phyloP scores from a whole-genome alignment of 176 grass and related monocot genomes.

The Lolium perenne region DNA sequence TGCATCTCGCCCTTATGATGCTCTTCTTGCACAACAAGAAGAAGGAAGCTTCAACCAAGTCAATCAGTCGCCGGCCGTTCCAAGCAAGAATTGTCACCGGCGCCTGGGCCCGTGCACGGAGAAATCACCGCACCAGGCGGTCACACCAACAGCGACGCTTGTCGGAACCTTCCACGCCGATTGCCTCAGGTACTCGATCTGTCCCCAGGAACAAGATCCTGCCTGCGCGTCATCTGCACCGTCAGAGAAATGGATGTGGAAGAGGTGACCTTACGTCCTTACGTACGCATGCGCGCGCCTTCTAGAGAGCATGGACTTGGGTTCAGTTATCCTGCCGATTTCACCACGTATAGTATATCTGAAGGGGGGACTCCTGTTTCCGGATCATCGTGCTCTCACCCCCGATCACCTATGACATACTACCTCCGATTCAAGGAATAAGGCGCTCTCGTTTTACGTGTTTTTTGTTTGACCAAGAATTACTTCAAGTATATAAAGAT shows the following conservation, averaged over 20 bases:
- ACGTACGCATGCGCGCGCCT: background rate
- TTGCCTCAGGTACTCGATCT: background rate
- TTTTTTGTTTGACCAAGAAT: no score
- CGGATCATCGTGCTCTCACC: background rate
- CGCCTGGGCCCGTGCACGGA: background rate
- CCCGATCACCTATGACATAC: background rate
- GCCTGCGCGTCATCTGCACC: background rate
- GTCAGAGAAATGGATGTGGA: background rate
- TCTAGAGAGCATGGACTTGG: conserved; percentile 28
- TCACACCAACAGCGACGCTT: background rate
- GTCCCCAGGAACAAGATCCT: background rate
- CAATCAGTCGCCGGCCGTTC: background rate
- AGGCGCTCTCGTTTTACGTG: no score
- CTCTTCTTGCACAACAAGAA: background rate
- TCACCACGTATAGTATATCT: no score
- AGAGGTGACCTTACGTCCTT: background rate
- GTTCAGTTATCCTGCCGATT: background rate
- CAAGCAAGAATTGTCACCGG: conserved; percentile 30
- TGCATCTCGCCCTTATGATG: no score
- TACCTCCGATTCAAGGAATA: no score
- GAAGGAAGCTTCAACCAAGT: background rate
- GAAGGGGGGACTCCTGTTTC: background rate
- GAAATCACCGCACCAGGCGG: background rate
- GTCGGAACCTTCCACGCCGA: background rate
- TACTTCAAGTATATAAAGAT: no score